These are phyloP conservation scores for Plasmodium coatneyi DNA, from an alignment of 169 alveolate genomes.

Conservation along the genomic window DNA sequence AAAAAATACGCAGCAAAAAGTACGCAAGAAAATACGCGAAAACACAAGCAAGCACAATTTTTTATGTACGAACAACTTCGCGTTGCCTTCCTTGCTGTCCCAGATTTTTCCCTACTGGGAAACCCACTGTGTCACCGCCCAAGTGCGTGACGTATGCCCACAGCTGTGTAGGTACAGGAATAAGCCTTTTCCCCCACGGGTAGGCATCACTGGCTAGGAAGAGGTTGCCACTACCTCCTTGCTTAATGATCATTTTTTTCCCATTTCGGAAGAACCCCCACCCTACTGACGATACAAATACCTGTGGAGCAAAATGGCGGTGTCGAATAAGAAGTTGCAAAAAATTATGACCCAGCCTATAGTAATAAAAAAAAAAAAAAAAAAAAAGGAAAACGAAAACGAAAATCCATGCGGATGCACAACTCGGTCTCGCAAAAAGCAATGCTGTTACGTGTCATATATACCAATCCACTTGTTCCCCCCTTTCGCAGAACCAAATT, in stretches of 20 bases:
- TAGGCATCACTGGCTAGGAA: not conserved
- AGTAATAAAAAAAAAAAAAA: slow-evolving; percentile 75
- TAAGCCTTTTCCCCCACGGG: not conserved
- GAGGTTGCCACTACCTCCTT: not conserved
- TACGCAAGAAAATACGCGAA: not conserved
- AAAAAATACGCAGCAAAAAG: not conserved
- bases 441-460: not conserved
- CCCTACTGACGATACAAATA: not conserved
- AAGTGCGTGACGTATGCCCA: not conserved
- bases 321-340: slow-evolving; percentile 85
- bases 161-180: not conserved
- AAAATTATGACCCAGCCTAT: slow-evolving; percentile 94
- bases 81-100: not conserved
- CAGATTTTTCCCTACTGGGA: not conserved
- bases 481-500: slow-evolving; percentile 89
- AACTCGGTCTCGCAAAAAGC: not conserved
- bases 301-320: slow-evolving; percentile 77
- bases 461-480: not conserved
- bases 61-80: not conserved
- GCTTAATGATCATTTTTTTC: not conserved
- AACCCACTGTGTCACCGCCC: not conserved
- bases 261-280: not conserved
- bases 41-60: not conserved
- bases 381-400: slow-evolving; percentile 16
- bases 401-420: not conserved